Evolutionary conservation across 2,329 filamentous ascomycete species (phyloP), one percentile per base, ranked within the genome.

Genomic region (Fusarium sp.): DNA sequence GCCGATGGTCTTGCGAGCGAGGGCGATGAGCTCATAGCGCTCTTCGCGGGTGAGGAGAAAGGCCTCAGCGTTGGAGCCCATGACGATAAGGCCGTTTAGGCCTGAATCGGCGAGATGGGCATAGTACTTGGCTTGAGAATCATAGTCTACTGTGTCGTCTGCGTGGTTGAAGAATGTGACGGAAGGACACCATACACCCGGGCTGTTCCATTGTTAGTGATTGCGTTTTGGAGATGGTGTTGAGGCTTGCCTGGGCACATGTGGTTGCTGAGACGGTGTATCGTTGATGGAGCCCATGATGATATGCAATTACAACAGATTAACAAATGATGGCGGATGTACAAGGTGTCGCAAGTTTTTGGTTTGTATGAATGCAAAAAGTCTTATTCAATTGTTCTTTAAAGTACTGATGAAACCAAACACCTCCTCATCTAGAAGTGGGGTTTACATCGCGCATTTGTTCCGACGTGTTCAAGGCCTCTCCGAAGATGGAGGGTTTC

Each of bases 1-100:
- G 0, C 94, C 94, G 47, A 96, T 90, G 50, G 88, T 88, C 75
- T 93, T 90, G 58, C 94, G 88, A 77, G 89, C 89, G 13, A 85
- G 80, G 27, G 79, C 75, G 23, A 92, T 82, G n/a, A 90, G 82
- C 40, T 81, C 79, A 47, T 79, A 79, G 57, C 87, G 82, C 76
- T 90, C 87, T 67, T 87, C 83, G n/a, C 85, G 85, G 14, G 86
- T 88, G 41, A 87, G 75, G 40, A 87, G 82, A 73, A 86, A 86
- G 14, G 85, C 81, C 71, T 87, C 85, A 5, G 85, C 83, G 73
- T 86, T 87, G 37, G 84, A 86, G 44, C 85, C 85, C 44, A 87
- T 79, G 51, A 85, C 81, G 27, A 87, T 83, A 20, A 87, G 79
- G 7, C 85, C 85, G 0, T 81, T 78, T 4, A 87, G 79, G 5